These are phyloP conservation scores for Candida tropicalis DNA, from an alignment of 1,139 yeast genomes.

Conservation along the genomic window DNA sequence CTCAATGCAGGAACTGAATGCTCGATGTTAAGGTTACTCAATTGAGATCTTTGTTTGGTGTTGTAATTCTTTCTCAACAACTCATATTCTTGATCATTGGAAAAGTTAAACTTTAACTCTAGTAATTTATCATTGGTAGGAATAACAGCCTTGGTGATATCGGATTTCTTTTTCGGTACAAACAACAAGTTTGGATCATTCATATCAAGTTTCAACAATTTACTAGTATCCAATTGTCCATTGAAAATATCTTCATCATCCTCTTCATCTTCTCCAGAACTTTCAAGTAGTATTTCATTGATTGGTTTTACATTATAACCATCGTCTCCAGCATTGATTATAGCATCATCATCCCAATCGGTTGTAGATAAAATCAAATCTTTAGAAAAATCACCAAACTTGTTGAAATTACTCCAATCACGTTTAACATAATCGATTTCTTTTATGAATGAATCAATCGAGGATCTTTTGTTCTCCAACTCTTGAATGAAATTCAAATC, in stretches of 20 bases:
- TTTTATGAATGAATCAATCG: conserved; percentile 21
- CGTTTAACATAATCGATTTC: conserved; percentile 37
- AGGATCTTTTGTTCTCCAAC: conserved; percentile 24
- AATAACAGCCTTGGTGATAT: conserved; percentile 35
- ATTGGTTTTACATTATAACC: conserved; percentile 12
- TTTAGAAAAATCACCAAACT: conserved; percentile 48
- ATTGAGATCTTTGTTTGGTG: conserved; percentile 88
- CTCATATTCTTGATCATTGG: conserved; percentile 88
- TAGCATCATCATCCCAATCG: conserved; percentile 79
- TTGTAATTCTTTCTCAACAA: conserved; percentile 82
- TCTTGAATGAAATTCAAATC: conserved; percentile 37
- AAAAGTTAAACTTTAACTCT: conserved; percentile 68
- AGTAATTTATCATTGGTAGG: conserved; percentile 55
- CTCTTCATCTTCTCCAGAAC: conserved; percentile 48
- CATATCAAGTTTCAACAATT: conserved; percentile 64
- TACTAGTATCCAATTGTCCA: conserved; percentile 56
- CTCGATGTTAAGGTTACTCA: conserved; percentile 88
- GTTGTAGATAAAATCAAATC: conserved; percentile 74
- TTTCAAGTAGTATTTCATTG: conserved; percentile 17
- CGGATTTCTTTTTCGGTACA: conserved; percentile 43
- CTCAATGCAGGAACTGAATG: conserved; percentile 88
- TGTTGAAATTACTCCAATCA: conserved; percentile 42
- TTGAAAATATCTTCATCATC: conserved; percentile 81
- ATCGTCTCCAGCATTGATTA: conserved; percentile 52
- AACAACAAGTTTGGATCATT: conserved; percentile 83